A percentile compares a stretch with the other conserved stretches of the same genome.
Conservation (phyloP, 352 stramenopile genomes). For the Globisporangium takayamanum region DNA sequence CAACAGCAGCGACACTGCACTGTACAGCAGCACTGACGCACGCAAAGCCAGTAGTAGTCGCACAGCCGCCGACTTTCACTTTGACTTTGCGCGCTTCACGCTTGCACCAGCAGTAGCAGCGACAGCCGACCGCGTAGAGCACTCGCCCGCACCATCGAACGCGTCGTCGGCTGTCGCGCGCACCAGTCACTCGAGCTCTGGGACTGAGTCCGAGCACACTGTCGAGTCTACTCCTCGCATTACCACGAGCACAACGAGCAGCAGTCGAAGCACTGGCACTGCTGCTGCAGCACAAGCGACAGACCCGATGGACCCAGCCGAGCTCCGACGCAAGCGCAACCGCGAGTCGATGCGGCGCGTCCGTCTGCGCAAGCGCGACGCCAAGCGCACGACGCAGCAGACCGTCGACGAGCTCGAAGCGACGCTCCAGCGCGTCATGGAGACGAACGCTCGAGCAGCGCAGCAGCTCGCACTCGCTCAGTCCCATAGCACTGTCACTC, state of each 20-base stretch:
- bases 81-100: not conserved
- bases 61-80: not conserved
- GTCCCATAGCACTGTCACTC: too few relatives aligned
- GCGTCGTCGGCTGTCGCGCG: not conserved
- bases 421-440: constrained; percentile 5
- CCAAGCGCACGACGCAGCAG: too few relatives aligned
- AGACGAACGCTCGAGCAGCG: constrained; percentile 7
- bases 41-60: too few relatives aligned
- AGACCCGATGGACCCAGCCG: too few relatives aligned
- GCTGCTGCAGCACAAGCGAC: not conserved
- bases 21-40: not conserved
- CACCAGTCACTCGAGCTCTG: not conserved
- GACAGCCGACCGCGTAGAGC: not conserved
- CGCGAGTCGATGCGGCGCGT: constrained; percentile 29
- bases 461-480: not conserved
- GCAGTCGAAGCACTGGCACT: not conserved
- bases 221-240: not conserved
- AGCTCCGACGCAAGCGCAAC: constrained; percentile 19
- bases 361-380: constrained; percentile 13
- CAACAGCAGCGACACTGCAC: not conserved
- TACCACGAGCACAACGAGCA: too few relatives aligned
- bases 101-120: too few relatives aligned
- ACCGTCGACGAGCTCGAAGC: too few relatives aligned
- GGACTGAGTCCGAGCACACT: not conserved
- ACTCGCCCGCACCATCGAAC: not conserved